Evolutionary conservation across 2,329 filamentous ascomycete species (phyloP), one percentile per base, ranked within the genome.

Genomic region (Botrytis medusae): DNA sequence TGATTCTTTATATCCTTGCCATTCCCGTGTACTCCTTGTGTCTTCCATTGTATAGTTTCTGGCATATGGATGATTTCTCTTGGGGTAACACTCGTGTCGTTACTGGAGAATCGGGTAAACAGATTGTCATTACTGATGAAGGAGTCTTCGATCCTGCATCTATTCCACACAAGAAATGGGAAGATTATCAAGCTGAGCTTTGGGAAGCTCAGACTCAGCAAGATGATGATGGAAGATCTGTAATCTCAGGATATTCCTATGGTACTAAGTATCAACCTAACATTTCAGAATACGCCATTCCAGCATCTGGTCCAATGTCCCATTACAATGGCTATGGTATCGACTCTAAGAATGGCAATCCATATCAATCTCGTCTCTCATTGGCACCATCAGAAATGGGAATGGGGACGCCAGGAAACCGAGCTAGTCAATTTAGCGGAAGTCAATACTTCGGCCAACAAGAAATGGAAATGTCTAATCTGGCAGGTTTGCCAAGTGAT

Each of bases 71-170:
- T 83, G 96, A 99, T 84, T 99, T 99, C 89, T 93, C 92, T 79
- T 99, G 96, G 96, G 96, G 96, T 84, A 99, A 98, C 84, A 99
- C 96, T 59, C 95, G 96, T 90, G 90, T 99, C 73, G 94, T 99
- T 76, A 96, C 93, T 12, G 96, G 96, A 81, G 96, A 99, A 82
- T 91, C 92, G 82, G 96, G 96, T 76, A 92, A 94, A 82, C 95
- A 98, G 86, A 86, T 98, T 75, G 90, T 99, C 78, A 92, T 99
- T 77, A 93, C 94, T 1, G 96, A 99, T 82, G 96, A 99, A 84
- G 96, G 96, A 85, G 98, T 97, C 83, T 99, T 98, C 81, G 96
- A 99, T 81, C 95, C 96, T 22, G 87, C 88, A 64, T 93, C 91
- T 54, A 98, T 99, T 77, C 96, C 96, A 32, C 93, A 93, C 84